Evolutionary conservation across 345 rosid species (phyloP).

Genomic region (Limnanthes douglasii): DNA sequence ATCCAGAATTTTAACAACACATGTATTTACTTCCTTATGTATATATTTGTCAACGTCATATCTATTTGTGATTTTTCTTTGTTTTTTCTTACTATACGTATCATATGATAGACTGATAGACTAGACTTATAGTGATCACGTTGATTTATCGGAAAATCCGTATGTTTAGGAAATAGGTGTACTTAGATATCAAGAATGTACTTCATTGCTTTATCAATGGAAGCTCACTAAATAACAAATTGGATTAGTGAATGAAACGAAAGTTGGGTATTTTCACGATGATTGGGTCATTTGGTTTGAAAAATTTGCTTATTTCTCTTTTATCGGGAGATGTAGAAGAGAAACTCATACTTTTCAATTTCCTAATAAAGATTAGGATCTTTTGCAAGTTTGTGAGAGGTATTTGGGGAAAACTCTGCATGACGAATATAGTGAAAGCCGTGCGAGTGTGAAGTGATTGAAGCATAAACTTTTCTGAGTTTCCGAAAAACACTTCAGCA

Average conservation of each 20-base stretch:
- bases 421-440: constrained; percentile 44
- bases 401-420: constrained; percentile 42
- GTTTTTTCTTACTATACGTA: no score
- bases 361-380: constrained; percentile 24
- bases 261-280: constrained; percentile 51
- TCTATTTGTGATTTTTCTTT: no score
- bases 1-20: no score
- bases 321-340: constrained; percentile 60
- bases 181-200: constrained; percentile 63
- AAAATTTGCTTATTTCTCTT: constrained; percentile 57
- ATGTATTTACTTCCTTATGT: no score
- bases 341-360: constrained; percentile 68
- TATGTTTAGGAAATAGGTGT: constrained; percentile 46
- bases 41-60: no score
- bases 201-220: constrained; percentile 63
- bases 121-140: no score
- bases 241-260: constrained; percentile 46
- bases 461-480: constrained; percentile 53
- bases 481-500: constrained; percentile 33
- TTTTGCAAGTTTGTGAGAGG: constrained; percentile 33
- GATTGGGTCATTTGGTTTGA: constrained; percentile 55
- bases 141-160: no score
- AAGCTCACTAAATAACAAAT: constrained; percentile 42
- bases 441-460: constrained; percentile 62
- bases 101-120: no score